Evolutionary conservation across 306 rosid species (phyloP).

Genomic region (Inga laurina): DNA sequence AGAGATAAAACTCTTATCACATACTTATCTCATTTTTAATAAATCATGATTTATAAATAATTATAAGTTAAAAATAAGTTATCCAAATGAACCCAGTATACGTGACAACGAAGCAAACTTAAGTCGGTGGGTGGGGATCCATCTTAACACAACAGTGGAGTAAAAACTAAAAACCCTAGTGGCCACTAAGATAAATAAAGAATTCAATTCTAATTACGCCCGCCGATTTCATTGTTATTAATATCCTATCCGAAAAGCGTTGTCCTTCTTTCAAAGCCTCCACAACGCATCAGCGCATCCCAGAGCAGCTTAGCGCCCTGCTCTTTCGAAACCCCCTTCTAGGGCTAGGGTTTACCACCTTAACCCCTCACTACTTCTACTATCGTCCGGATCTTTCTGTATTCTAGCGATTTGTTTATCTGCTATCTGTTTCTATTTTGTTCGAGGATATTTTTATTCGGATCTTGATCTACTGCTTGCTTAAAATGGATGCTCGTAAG

Average conservation of each 20-base stretch:
- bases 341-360: conserved; percentile 43
- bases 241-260: not conserved
- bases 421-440: not conserved
- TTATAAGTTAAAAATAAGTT: too few species aligned
- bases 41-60: too few species aligned
- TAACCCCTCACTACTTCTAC: not conserved
- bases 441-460: conserved; percentile 8
- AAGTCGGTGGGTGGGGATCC: not conserved
- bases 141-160: not conserved
- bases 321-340: conserved; percentile 46
- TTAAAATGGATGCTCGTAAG: conserved; percentile 63
- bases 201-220: not conserved
- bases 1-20: too few species aligned
- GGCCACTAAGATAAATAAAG: not conserved
- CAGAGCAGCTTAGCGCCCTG: not conserved
- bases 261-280: conserved; percentile 12
- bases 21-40: too few species aligned
- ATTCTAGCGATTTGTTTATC: not conserved
- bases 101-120: conserved; percentile 8
- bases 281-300: not conserved
- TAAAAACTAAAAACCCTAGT: not conserved
- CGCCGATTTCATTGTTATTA: not conserved
- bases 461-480: conserved; percentile 48
- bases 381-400: not conserved
- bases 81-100: not conserved